Percentiles rank a stretch among this genome's conserved stretches.
Evolutionary conservation across 331 rosid species (phyloP).

Genomic region (Quercus phellos): DNA sequence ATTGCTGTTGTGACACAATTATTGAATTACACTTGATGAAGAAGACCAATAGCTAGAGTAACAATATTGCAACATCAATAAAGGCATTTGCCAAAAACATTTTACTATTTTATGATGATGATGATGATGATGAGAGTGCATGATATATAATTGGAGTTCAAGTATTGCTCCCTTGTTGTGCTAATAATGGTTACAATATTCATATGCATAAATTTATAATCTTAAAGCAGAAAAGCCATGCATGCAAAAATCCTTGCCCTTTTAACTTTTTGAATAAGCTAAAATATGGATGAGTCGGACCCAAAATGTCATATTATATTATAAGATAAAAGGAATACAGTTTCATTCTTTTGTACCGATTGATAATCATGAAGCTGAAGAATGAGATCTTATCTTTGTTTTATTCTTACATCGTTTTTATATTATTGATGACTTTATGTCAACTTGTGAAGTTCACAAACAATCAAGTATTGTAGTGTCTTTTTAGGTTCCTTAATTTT

Average conservation of each 20-base stretch:
- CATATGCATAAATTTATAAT: too few species aligned
- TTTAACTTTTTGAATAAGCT: background rate
- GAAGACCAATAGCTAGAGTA: background rate
- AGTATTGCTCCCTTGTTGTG: too few species aligned
- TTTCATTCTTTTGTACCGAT: constrained; percentile 6
- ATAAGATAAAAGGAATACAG: background rate
- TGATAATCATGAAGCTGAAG: constrained; percentile 13
- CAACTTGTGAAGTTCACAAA: background rate
- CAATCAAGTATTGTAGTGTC: background rate
- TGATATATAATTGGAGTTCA: too few species aligned
- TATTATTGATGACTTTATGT: background rate
- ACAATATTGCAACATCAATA: background rate
- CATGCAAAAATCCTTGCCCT: too few species aligned
- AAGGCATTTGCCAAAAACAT: too few species aligned
- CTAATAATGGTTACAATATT: too few species aligned
- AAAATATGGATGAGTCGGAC: constrained; percentile 5
- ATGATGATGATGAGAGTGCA: too few species aligned
- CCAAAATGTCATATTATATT: background rate
- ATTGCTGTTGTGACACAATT: background rate
- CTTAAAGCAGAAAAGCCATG: too few species aligned
- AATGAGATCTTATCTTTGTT: constrained; percentile 3
- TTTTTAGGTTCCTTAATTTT: background rate
- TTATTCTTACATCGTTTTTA: background rate
- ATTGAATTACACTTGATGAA: background rate
- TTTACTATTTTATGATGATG: background rate